phyloP scores from a whole-genome alignment of 495 filamentous ascomycete genomes.

The Annulohypoxylon bovei region DNA sequence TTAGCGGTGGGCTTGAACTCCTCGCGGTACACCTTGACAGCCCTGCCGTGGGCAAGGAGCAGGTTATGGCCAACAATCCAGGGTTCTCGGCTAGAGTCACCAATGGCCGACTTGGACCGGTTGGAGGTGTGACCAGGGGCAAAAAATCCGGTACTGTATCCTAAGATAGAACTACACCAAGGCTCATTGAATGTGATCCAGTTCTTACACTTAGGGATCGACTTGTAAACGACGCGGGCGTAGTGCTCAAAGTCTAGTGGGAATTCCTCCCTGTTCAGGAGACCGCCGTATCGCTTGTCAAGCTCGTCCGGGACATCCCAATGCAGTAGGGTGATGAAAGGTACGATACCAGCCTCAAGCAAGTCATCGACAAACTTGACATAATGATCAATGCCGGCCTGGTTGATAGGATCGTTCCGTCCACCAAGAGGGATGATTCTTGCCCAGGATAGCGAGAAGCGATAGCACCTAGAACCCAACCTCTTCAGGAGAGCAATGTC shows the following conservation, averaged over 20 bases:
- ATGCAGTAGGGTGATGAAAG: slow-evolving; percentile 72
- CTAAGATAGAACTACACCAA: slow-evolving; percentile 68
- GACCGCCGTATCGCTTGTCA: slow-evolving; percentile 70
- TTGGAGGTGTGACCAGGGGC: slow-evolving; percentile 69
- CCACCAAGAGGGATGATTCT: slow-evolving; percentile 75
- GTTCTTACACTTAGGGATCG: slow-evolving; percentile 67
- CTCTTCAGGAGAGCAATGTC: slow-evolving; percentile 77
- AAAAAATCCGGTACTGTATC: slow-evolving; percentile 68
- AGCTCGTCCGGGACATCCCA: slow-evolving; percentile 70
- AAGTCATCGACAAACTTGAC: slow-evolving; percentile 69
- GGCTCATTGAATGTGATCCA: slow-evolving; percentile 78
- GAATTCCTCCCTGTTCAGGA: slow-evolving; percentile 68
- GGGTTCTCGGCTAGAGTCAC: slow-evolving; percentile 66
- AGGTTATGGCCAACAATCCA: slow-evolving; percentile 72
- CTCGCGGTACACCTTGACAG: slow-evolving; percentile 73
- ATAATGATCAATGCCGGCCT: slow-evolving; percentile 67
- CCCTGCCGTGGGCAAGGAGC: slow-evolving; percentile 66
- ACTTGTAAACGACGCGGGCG: slow-evolving; percentile 65
- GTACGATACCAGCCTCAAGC: slow-evolving; percentile 65
- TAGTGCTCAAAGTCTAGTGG: slow-evolving; percentile 69
- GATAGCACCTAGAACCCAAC: slow-evolving; percentile 71
- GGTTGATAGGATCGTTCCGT: slow-evolving; percentile 69
- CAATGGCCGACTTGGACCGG: slow-evolving; percentile 62
- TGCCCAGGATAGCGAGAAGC: slow-evolving; percentile 81
- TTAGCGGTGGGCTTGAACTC: slow-evolving; percentile 70